Evolutionary conservation across 805 yeast genomes (phyloP), one percentile per base, ranked within the genome.

Genomic region (Candida xiaguanensis): DNA sequence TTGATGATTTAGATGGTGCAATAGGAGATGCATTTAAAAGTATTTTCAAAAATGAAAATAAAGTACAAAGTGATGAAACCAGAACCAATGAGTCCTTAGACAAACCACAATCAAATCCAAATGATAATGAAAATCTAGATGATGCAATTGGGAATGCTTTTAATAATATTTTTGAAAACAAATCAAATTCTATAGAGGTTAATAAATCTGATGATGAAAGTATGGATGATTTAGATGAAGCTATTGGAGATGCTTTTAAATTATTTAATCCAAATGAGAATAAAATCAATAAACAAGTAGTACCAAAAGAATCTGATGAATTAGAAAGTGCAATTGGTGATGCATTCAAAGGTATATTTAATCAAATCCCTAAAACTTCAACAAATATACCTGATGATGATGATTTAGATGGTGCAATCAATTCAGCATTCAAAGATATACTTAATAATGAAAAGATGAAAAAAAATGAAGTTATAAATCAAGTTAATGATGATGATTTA

Each of bases 381-480:
- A 29, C 32, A 6, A 15, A 38, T 8, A 48, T 50, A 24, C 30
- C 54, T 19, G 54, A 53, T 14, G 55, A 51, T 31, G 39, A 38
- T 9, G 51, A 54, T 32, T 38, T 59, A 23, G 56, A 55, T 12
- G 55, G 46, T 23, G 64, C 59, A 13, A 61, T 61, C 15, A 66
- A 64, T 5, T 46, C 54, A 34, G 67, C 62, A 4, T 57, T 22
- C 16, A 33, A 34, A 8, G 32, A 32, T 29, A 20, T 39, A 13
- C 62, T 67, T 41, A 55, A 50, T 7, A 16, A 28, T 28, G 17
- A 25, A 17, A n/a, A 31, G 19, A 15, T 8, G 15, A 16, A 20
- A 19, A 22, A 19, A 32, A 9, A 30, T 17, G 3, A 18, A 17
- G 24, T 24, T 8, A 15, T 8, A 8, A 6, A 26, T n/a, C 27